Percentiles rank a stretch among this genome's conserved stretches.
These are phyloP conservation scores for Globisporangium megalacanthum DNA, from an alignment of 352 stramenopile species.

Conservation along the genomic window DNA sequence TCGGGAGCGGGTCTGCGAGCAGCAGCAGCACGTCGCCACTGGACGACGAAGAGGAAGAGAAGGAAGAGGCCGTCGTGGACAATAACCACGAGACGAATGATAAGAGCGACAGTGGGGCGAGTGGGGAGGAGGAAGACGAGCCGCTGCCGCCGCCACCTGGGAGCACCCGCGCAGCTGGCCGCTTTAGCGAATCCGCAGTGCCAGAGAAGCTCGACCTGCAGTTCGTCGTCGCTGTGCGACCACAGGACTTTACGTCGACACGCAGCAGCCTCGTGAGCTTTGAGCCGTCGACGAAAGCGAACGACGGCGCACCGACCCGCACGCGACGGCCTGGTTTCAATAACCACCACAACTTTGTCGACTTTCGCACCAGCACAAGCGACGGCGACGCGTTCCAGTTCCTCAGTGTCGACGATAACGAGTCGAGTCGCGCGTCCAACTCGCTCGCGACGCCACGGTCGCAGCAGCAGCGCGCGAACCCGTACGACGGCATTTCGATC, in stretches of 20 bases:
- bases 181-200: conserved; percentile 17
- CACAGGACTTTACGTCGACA: conserved; percentile 25
- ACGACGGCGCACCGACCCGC: too few species aligned
- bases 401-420: conserved; percentile 35
- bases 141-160: conserved; percentile 1
- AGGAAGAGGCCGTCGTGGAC: conserved; percentile 1
- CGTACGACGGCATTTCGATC: conserved; percentile 60
- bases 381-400: conserved; percentile 59
- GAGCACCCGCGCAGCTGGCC: not conserved
- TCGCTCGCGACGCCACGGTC: conserved; percentile 24
- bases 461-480: conserved; percentile 27
- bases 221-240: conserved; percentile 31
- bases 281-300: conserved; percentile 22
- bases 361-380: conserved; percentile 32
- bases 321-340: conserved; percentile 4
- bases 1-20: conserved; percentile 5
- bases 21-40: conserved; percentile 2
- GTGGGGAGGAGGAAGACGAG: not conserved
- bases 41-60: not conserved
- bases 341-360: conserved; percentile 19
- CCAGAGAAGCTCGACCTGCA: conserved; percentile 28
- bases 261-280: conserved; percentile 58
- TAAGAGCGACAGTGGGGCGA: not conserved
- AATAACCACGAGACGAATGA: not conserved
- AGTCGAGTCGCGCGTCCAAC: conserved; percentile 14